These are phyloP conservation scores for Haplosporangium sp. DNA, from an alignment of 371 early-diverging fungal species.

Conservation along the genomic window DNA sequence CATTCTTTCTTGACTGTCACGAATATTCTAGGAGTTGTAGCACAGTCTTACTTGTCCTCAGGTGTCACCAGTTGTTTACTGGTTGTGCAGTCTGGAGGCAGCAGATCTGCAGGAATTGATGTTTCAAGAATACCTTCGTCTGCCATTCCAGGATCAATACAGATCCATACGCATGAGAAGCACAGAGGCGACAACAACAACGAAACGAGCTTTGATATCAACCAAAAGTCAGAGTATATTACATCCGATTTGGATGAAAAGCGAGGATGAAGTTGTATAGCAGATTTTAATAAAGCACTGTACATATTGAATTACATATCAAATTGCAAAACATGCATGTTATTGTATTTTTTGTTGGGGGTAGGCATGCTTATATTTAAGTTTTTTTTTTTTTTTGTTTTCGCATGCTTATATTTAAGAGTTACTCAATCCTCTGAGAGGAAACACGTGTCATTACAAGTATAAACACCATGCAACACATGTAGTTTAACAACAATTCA, in stretches of 20 bases:
- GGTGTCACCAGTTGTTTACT: constrained; percentile 30
- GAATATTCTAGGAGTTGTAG: constrained; percentile 26
- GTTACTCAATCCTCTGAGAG: too few relatives aligned
- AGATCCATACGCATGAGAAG: neutral
- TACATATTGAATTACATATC: neutral
- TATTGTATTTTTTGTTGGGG: too few relatives aligned
- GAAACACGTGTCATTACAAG: too few relatives aligned
- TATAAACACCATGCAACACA: too few relatives aligned
- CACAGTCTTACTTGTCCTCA: constrained; percentile 28
- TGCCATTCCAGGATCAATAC: neutral
- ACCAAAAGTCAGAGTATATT: neutral
- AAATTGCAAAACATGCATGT: too few relatives aligned
- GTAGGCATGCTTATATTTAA: too few relatives aligned
- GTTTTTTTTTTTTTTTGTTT: too few relatives aligned
- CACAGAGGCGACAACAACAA: neutral
- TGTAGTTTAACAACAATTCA: too few relatives aligned
- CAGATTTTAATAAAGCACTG: neutral
- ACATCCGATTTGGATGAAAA: neutral
- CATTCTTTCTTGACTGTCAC: constrained; percentile 36
- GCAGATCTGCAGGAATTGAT: neutral
- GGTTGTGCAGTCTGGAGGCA: constrained; percentile 42
- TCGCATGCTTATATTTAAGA: too few relatives aligned
- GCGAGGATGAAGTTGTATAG: neutral
- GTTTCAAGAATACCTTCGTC: neutral
- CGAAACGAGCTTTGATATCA: neutral